These are phyloP conservation scores for Malus asiatica DNA, from an alignment of 306 rosid genomes.

Conservation along the genomic window DNA sequence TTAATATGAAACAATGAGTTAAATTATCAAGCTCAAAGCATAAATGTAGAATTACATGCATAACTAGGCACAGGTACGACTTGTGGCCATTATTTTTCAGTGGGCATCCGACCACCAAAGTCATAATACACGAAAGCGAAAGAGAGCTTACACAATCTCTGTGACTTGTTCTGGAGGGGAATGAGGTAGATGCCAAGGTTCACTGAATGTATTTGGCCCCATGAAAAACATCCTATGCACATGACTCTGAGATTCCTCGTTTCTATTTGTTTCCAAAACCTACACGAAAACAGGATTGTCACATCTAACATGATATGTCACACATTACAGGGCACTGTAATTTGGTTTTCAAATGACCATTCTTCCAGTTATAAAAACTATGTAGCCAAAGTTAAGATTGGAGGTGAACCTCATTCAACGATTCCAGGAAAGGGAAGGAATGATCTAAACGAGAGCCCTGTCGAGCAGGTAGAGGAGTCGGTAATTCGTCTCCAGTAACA, in stretches of 20 bases:
- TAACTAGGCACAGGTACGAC: neutral
- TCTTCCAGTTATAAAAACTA: neutral
- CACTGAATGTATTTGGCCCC: conserved; percentile 46
- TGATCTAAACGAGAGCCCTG: conserved; percentile 66
- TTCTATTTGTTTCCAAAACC: conserved; percentile 55
- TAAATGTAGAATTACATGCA: neutral
- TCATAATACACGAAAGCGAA: neutral
- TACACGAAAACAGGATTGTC: conserved; percentile 33
- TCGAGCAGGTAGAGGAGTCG: conserved; percentile 52
- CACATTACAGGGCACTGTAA: conserved; percentile 6
- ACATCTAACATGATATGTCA: conserved; percentile 7
- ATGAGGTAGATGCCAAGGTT: conserved; percentile 47
- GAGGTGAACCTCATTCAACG: conserved; percentile 78
- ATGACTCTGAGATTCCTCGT: conserved; percentile 39
- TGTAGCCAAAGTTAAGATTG: conserved; percentile 16
- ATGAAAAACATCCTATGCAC: conserved; percentile 49
- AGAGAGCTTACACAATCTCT: conserved; percentile 36
- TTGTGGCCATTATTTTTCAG: neutral
- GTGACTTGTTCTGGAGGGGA: conserved; percentile 47
- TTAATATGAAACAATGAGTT: neutral
- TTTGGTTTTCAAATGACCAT: neutral
- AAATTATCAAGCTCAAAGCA: neutral
- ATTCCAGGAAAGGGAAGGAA: conserved; percentile 94
- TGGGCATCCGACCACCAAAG: neutral
- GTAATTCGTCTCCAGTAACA: conserved; percentile 65